These are phyloP conservation scores for Hymenoscyphus scutula DNA, from an alignment of 2,329 filamentous ascomycete genomes.

Conservation along the genomic window DNA sequence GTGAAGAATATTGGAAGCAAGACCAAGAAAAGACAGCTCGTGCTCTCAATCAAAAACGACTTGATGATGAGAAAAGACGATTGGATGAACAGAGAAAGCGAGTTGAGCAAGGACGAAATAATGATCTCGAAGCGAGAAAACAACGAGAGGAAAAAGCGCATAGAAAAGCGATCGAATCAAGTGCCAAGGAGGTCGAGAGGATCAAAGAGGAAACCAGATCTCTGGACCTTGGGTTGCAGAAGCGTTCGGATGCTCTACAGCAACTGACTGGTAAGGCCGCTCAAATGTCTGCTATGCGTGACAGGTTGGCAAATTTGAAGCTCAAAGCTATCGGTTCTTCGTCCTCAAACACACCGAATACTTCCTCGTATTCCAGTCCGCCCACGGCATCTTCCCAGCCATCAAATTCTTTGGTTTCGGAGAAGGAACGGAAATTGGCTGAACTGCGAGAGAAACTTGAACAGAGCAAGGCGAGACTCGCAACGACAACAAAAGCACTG, in stretches of 20 bases:
- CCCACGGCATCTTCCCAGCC: not conserved
- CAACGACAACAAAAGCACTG: not conserved
- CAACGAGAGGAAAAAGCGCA: not conserved
- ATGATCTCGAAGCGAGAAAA: not conserved
- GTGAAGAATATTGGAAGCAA: slow-evolving; percentile 2
- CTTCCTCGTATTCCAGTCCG: not conserved
- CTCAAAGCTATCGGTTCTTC: not conserved
- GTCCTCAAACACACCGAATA: not conserved
- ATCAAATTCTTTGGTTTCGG: not conserved
- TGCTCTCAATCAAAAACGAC: not conserved
- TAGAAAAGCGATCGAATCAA: slow-evolving; percentile 2
- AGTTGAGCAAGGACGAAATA: not conserved
- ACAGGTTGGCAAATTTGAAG: not conserved
- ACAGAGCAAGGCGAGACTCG: slow-evolving; percentile 1
- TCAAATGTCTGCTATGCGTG: slow-evolving; percentile 1
- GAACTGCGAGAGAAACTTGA: not conserved
- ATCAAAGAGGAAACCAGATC: not conserved
- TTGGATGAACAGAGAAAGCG: slow-evolving; percentile 2
- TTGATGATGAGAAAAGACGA: not conserved
- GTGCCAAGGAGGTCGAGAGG: not conserved
- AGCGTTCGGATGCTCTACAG: not conserved
- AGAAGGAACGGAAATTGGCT: not conserved
- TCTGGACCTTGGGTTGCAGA: not conserved
- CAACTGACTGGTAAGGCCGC: not conserved
- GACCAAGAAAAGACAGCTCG: slow-evolving; percentile 4